Evolutionary conservation across 2,329 filamentous ascomycete species (phyloP), one percentile per base, ranked within the genome.

Genomic region (Ophiostoma montium): DNA sequence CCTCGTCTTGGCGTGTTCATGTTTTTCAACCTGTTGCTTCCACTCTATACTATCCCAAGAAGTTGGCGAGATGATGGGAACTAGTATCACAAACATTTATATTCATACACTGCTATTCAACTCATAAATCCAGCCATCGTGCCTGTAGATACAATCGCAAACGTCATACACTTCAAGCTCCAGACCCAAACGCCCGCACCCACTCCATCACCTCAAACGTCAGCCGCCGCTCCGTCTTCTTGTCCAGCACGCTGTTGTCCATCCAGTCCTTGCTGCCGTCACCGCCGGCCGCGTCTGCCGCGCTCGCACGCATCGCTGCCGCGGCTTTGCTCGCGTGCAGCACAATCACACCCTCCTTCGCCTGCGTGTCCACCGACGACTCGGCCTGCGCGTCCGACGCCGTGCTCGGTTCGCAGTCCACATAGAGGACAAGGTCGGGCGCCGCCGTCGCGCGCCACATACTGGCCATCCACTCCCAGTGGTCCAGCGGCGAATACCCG

Each of bases 401-500:
- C 23, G 23, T 27, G 23, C 23, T 27, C 5, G 23, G 8, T 8
- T 44, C 42, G 16, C 38, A 12, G 39, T 56, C 53, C 8, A 47
- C 53, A 21, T 84, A 86, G 27, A 92, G 70, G 1, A 84, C 84
- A 42, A 90, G 67, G 63, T 96, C 90, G 0, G 90, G 80, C 0
- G 84, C 86, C 1, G 89, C 74, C 48, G 86, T 84, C 10, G 87
- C 86, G 10, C 89, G 80, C 90, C 90, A 96, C 19, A 95, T 75
- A 39, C 85, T 90, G 33, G 90, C 90, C 71, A 92, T 87, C 90
- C 90, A 96, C 63, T 94, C 85, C 88, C 90, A 96, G 66, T 96
- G 90, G 58, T 94, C 88, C n/a, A 84, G 74, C 0, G 85, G 80
- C 15, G 79, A 76, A 62, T 94, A 95, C 7, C 74, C 71, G 60